Percentiles rank a stretch among this genome's conserved stretches.
phyloP scores from a whole-genome alignment of 2,329 filamentous ascomycete species.

The Colletotrichum orbiculare region DNA sequence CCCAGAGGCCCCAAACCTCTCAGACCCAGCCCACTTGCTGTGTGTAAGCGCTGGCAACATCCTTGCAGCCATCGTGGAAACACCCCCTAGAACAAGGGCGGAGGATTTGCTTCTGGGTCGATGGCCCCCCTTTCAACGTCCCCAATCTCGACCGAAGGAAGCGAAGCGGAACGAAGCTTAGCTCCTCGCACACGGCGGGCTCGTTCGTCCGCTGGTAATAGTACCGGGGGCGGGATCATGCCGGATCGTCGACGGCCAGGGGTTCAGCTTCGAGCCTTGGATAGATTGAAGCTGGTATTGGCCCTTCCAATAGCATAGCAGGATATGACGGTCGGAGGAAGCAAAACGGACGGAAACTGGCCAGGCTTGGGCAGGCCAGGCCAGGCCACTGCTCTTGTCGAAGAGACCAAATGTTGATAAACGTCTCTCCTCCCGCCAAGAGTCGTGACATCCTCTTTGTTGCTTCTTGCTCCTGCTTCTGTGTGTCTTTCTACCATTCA shows the following conservation, averaged over 20 bases:
- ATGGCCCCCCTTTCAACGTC: constrained; percentile 1
- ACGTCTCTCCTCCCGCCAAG: neutral
- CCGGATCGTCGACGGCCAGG: constrained; percentile 25
- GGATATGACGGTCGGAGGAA: no score
- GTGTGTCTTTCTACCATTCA: constrained; percentile 21
- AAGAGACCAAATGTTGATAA: constrained; percentile 15
- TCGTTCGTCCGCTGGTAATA: neutral
- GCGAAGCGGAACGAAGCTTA: neutral
- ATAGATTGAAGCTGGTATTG: constrained; percentile 18
- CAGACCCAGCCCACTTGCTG: constrained; percentile 5
- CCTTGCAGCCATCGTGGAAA: neutral
- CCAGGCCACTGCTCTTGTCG: no score
- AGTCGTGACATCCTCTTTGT: neutral
- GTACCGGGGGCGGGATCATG: constrained; percentile 13
- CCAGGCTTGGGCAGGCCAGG: no score
- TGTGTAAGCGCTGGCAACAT: constrained; percentile 3
- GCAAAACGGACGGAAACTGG: neutral
- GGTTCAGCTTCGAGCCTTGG: constrained; percentile 16
- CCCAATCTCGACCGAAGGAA: constrained; percentile 17
- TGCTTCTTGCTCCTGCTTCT: neutral
- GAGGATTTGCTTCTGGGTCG: constrained; percentile 20
- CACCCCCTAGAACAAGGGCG: constrained; percentile 7
- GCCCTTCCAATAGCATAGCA: neutral
- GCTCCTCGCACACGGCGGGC: neutral
- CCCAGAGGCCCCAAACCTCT: neutral